Evolutionary conservation across 768 basidiomycete species (phyloP), one percentile per base, ranked within the genome.

Genomic region (Amanita thiersii): DNA sequence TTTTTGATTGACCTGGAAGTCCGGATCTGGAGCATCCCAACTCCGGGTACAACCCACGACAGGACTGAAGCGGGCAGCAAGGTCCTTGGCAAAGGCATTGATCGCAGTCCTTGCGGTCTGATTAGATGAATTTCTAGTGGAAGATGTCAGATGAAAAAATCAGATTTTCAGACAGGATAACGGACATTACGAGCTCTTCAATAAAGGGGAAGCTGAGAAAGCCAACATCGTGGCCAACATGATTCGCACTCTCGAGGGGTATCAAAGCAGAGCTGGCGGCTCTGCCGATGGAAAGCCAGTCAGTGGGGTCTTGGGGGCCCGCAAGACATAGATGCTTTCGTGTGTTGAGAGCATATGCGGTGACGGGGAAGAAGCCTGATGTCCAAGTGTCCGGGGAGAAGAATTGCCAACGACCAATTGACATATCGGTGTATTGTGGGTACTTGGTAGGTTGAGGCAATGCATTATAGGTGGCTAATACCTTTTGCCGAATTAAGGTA

Each of bases 131-230:
- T 82, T 74, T 32, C 81, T 83, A n/a, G 19, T 28, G 15, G 14
- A 12, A 23, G 18, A 17, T 19, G 12, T 9, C 25, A 38, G 19
- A 30, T 7, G 23, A 3, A 14, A 11, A 40, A 20, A n/a, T 5
- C n/a, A 28, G 26, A 7, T 28, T 7, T 28, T 28, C 26, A n/a
- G 18, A 42, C n/a, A 39, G 29, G 14, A 37, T 6, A 21, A 67
- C 77, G 36, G 50, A 83, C 81, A 83, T 49, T 7, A 52, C 47
- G 11, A 82, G 56, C 51, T 86, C 83, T 37, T 77, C 68, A 34
- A 73, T 62, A 52, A 84, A 84, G 0, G 82, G 78, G 50, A 73
- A 80, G 56, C 79, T 81, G 48, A 84, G 56, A 56, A 82, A 85
- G 5, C 81, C 83, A 21, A 80, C 76, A 52, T 86, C 82, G 50